Evolutionary conservation across 495 filamentous ascomycete genomes (phyloP).

Genomic region (Pyronema omphalodes): DNA sequence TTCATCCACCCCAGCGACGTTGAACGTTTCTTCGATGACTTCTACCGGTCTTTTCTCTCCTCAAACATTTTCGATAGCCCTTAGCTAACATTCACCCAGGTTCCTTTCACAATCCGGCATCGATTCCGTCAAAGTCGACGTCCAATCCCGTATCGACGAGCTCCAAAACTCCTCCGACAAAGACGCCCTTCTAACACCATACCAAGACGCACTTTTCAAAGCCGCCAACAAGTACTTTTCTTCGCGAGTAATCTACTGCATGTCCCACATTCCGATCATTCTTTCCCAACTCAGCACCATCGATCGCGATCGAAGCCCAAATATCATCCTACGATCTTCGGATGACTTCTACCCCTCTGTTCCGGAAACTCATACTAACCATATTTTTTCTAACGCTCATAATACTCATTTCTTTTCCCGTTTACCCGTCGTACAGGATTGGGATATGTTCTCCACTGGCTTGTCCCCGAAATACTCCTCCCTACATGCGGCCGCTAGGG

Average conservation of each 20-base stretch:
- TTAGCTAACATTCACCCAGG: too few relatives aligned
- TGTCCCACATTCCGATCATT: constrained; percentile 18
- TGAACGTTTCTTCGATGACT: constrained; percentile 65
- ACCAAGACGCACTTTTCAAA: constrained; percentile 74
- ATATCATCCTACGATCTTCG: constrained; percentile 52
- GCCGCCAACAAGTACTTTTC: constrained; percentile 57
- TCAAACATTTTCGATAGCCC: too few relatives aligned
- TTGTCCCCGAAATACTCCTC: constrained; percentile 44
- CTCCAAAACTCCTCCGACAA: constrained; percentile 39
- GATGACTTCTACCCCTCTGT: constrained; percentile 87
- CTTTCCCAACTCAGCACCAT: constrained; percentile 14
- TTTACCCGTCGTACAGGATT: constrained; percentile 56
- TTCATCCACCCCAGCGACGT: constrained; percentile 32
- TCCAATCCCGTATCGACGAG: constrained; percentile 69
- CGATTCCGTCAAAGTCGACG: constrained; percentile 78
- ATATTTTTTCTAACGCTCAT: constrained; percentile 84
- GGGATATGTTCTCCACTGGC: constrained; percentile 96
- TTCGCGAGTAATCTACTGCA: constrained; percentile 59
- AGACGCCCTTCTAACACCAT: constrained; percentile 46
- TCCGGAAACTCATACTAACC: constrained; percentile 66
- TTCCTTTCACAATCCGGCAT: constrained; percentile 43
- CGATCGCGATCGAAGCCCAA: constrained; percentile 11
- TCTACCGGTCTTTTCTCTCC: constrained; percentile 38
- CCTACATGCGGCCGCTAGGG: constrained; percentile 79
- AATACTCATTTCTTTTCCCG: constrained; percentile 62